Conservation (phyloP, 2,329 filamentous ascomycete genomes). For the Colletotrichum navitas region DNA sequence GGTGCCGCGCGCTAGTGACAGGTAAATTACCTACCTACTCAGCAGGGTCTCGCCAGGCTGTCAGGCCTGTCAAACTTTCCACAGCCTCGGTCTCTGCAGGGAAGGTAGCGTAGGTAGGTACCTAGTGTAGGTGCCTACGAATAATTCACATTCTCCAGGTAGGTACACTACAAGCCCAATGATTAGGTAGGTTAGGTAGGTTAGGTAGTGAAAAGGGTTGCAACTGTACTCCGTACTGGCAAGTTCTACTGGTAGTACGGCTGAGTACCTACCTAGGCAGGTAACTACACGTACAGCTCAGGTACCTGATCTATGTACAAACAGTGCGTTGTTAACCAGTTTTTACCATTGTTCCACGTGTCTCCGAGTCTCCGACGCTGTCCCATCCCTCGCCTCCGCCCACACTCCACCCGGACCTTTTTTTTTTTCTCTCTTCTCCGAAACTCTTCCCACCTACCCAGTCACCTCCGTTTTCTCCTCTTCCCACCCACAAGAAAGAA, state of each 20-base stretch:
- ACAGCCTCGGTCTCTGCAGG: not conserved
- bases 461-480: conserved; percentile 10
- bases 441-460: conserved; percentile 18
- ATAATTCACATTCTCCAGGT: too few species aligned
- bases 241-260: not conserved
- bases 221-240: not conserved
- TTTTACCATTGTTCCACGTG: conserved; percentile 18
- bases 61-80: conserved; percentile 5
- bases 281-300: not conserved
- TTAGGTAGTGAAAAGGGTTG: not conserved
- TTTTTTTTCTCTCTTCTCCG: not conserved
- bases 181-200: too few species aligned
- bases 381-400: conserved; percentile 1
- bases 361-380: not conserved
- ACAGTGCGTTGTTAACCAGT: not conserved
- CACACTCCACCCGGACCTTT: conserved; percentile 9
- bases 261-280: not conserved
- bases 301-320: not conserved
- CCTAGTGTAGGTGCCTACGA: not conserved
- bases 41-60: conserved; percentile 11
- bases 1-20: not conserved
- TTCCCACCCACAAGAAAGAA: conserved; percentile 20
- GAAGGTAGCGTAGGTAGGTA: not conserved
- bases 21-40: not conserved
- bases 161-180: too few species aligned